Percentiles rank a stretch among this genome's conserved stretches.
Evolutionary conservation across 192 early-diverging fungal genomes (phyloP).

Genomic region (Coemansia sp.): DNA sequence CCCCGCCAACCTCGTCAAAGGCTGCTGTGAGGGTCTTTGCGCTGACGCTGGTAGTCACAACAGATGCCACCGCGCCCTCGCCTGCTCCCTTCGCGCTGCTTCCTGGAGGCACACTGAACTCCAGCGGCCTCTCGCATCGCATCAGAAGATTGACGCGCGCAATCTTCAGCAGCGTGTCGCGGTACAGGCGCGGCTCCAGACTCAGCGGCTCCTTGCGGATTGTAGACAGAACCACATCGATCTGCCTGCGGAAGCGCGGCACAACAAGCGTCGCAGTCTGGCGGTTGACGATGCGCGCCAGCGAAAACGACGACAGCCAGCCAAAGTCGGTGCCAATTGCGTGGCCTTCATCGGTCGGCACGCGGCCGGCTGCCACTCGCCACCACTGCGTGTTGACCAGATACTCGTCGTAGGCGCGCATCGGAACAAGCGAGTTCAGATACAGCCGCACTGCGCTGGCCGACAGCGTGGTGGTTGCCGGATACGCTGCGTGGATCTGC

Average conservation of each 20-base stretch:
- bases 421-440: slow-evolving; percentile 54
- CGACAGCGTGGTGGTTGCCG: slow-evolving; percentile 50
- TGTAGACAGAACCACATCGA: slow-evolving; percentile 42
- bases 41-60: slow-evolving; percentile 9
- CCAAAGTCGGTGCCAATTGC: slow-evolving; percentile 30
- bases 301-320: slow-evolving; percentile 46
- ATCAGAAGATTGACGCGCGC: slow-evolving; percentile 36
- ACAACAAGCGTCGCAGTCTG: slow-evolving; percentile 43
- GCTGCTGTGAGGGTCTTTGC: slow-evolving; percentile 9
- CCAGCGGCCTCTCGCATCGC: slow-evolving; percentile 15
- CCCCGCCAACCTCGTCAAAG: slow-evolving; percentile 39
- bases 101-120: slow-evolving; percentile 10
- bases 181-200: slow-evolving; percentile 53
- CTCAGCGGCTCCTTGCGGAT: slow-evolving; percentile 51
- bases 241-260: slow-evolving; percentile 47
- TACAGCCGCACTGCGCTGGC: slow-evolving; percentile 55
- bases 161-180: slow-evolving; percentile 50
- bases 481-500: slow-evolving; percentile 43
- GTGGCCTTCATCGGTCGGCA: slow-evolving; percentile 8
- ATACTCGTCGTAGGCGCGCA: slow-evolving; percentile 54
- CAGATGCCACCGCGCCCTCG: not conserved
- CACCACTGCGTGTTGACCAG: slow-evolving; percentile 56
- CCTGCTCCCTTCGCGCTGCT: not conserved
- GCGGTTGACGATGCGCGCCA: slow-evolving; percentile 43
- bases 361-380: slow-evolving; percentile 13